Base-by-base conservation (phyloP, 306 rosid genomes). In the Neltuma alba region DNA sequence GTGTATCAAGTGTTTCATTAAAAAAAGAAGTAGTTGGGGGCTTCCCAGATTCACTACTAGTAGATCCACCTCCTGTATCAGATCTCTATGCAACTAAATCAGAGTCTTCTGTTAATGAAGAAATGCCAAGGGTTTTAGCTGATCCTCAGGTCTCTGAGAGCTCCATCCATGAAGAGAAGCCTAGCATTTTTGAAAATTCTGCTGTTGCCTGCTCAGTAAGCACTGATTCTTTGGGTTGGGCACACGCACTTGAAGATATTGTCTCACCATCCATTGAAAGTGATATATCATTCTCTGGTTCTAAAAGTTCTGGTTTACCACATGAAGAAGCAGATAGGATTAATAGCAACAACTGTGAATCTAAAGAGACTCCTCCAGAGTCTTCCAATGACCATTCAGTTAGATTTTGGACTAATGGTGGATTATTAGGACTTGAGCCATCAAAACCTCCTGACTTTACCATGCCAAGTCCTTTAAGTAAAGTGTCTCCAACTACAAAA, bases 381-480 rank as follows among this genome's bases (percentile, higher is more conserved):
- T 55, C 88, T 81, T 81, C 88, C 28, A 70, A 86, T 76, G 86
- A 77, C 84, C 80, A 76, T 86, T 79, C 98, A 48, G 85, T 88
- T 66, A 85, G 83, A 55, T 86, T 95, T 85, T 95, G 98, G 99
- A 95, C 99, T 55, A 95, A 95, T 78, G 99, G 99, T 84, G 97
- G 97, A 82, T 85, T 95, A 48, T 83, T 95, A 79, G 99, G 99
- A 85, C 99, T 95, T 79, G 89, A 91, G 85, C 99, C 99, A 73
- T 91, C 98, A 72, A 95, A 95, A 81, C 98, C 99, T 78, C 93
- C 97, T 60, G 93, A 89, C 80, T 93, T 89, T 78, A 34, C 79
- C 48, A 66, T 78, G 86, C 60, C 97, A 79, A 87, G 79, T 80
- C 82, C 90, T 78, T 71, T 73, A 63, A 78, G 70, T 62, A 87